A percentile compares a stretch with the other conserved stretches of the same genome.
Evolutionary conservation across 371 early-diverging fungal genomes (phyloP).

Genomic region (Apophysomyces sp.): DNA sequence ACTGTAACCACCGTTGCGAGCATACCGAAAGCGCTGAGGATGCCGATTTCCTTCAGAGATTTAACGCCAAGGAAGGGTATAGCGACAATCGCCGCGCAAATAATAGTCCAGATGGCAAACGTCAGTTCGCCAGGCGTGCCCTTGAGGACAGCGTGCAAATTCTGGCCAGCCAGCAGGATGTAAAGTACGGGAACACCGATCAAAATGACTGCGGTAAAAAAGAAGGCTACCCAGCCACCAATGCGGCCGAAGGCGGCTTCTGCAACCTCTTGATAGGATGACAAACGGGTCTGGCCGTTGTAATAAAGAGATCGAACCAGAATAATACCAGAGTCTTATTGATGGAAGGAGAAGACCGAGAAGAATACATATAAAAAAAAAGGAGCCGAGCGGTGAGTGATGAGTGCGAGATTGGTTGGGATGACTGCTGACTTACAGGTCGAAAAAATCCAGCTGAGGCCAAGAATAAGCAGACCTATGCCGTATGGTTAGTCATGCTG

Average conservation of each 20-base stretch:
- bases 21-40: slow-evolving; percentile 39
- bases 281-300: slow-evolving; percentile 36
- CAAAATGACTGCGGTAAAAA: slow-evolving; percentile 64
- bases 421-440: slow-evolving; percentile 26
- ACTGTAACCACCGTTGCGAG: slow-evolving; percentile 44
- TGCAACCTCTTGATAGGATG: slow-evolving; percentile 59
- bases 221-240: slow-evolving; percentile 61
- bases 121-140: slow-evolving; percentile 31
- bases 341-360: neutral
- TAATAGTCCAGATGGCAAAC: slow-evolving; percentile 57
- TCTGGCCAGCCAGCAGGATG: slow-evolving; percentile 69
- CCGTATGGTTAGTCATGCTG: neutral
- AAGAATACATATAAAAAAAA: neutral
- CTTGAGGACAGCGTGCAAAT: slow-evolving; percentile 49
- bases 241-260: slow-evolving; percentile 65
- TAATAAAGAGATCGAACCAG: slow-evolving; percentile 24
- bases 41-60: slow-evolving; percentile 74
- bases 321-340: slow-evolving; percentile 19
- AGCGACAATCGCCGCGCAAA: slow-evolving; percentile 62
- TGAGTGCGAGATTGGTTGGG: neutral
- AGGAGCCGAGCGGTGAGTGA: neutral
- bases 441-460: slow-evolving; percentile 39
- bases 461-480: slow-evolving; percentile 36
- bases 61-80: slow-evolving; percentile 71
- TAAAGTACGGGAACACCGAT: slow-evolving; percentile 73